These are phyloP conservation scores for Scedosporium aurantiacum DNA, from an alignment of 2,329 filamentous ascomycete genomes.

Conservation along the genomic window DNA sequence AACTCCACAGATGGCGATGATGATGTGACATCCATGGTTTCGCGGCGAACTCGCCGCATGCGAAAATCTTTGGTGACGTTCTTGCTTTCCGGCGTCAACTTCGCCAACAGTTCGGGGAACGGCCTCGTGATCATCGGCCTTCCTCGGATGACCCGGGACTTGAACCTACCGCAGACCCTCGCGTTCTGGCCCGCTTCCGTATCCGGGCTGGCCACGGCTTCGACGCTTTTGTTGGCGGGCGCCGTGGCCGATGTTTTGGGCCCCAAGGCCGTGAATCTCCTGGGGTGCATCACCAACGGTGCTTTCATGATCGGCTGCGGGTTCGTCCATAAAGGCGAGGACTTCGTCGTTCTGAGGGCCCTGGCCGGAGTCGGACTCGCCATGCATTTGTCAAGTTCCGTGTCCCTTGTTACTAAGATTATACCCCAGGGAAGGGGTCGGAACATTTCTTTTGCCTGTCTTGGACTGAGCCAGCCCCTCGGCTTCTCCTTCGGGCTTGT, in stretches of 20 bases:
- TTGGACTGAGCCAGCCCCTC: constrained; percentile 34
- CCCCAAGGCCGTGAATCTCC: constrained; percentile 19
- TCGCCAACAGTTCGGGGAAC: constrained; percentile 16
- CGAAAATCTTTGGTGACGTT: constrained; percentile 6
- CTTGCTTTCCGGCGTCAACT: constrained; percentile 15
- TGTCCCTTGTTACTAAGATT: constrained; percentile 22
- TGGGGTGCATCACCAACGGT: constrained; percentile 20
- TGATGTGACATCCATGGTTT: no score
- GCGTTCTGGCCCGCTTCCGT: constrained; percentile 29
- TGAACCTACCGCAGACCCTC: constrained; percentile 21
- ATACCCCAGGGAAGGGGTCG: constrained; percentile 21
- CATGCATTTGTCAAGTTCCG: constrained; percentile 23
- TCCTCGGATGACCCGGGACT: constrained; percentile 26
- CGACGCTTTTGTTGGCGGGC: constrained; percentile 26
- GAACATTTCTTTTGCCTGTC: constrained; percentile 29
- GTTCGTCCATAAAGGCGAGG: constrained; percentile 17
- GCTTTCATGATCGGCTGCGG: constrained; percentile 21
- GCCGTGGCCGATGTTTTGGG: constrained; percentile 27
- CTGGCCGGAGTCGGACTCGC: constrained; percentile 27
- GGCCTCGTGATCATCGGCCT: constrained; percentile 28
- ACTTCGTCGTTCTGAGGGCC: constrained; percentile 26
- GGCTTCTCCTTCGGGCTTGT: constrained; percentile 41
- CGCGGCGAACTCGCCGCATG: background rate
- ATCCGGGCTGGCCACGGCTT: constrained; percentile 22
- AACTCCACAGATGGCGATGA: no score